Percentiles rank a stretch among this genome's conserved stretches.
phyloP scores from a whole-genome alignment of 2,329 filamentous ascomycete genomes.

The Exophiala lecanii-corni region DNA sequence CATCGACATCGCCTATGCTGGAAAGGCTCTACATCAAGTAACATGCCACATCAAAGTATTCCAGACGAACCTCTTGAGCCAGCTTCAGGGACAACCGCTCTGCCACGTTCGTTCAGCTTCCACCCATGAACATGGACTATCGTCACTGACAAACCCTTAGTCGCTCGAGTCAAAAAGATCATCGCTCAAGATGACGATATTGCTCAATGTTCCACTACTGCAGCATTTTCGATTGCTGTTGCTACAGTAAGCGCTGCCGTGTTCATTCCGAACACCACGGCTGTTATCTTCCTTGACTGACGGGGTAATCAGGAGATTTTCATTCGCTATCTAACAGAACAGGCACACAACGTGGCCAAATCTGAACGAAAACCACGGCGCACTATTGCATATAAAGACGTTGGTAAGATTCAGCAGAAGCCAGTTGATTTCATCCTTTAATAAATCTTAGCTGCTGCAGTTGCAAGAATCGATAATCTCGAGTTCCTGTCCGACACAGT shows the following conservation, averaged over 20 bases:
- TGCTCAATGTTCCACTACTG: conserved; percentile 81
- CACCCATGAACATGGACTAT: neutral
- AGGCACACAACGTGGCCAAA: conserved; percentile 82
- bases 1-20: no score
- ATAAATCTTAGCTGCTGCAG: conserved; percentile 63
- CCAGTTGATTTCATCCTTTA: neutral
- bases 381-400: conserved; percentile 93
- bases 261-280: neutral
- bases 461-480: conserved; percentile 84
- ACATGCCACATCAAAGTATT: conserved; percentile 86
- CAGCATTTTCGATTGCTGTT: conserved; percentile 86
- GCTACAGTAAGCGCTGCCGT: conserved; percentile 63
- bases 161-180: conserved; percentile 94
- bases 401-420: conserved; percentile 53
- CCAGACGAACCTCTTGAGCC: conserved; percentile 76
- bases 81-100: conserved; percentile 75
- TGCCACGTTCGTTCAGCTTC: conserved; percentile 65
- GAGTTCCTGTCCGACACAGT: conserved; percentile 92
- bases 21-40: no score
- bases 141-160: conserved; percentile 44
- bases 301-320: conserved; percentile 74
- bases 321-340: conserved; percentile 81
- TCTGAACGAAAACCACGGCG: conserved; percentile 85
- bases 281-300: no score
- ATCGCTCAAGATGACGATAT: conserved; percentile 84